Percentiles rank a stretch among this genome's conserved stretches.
Evolutionary conservation across 768 basidiomycete genomes (phyloP).

Genomic region (Multifurca ochricompacta): DNA sequence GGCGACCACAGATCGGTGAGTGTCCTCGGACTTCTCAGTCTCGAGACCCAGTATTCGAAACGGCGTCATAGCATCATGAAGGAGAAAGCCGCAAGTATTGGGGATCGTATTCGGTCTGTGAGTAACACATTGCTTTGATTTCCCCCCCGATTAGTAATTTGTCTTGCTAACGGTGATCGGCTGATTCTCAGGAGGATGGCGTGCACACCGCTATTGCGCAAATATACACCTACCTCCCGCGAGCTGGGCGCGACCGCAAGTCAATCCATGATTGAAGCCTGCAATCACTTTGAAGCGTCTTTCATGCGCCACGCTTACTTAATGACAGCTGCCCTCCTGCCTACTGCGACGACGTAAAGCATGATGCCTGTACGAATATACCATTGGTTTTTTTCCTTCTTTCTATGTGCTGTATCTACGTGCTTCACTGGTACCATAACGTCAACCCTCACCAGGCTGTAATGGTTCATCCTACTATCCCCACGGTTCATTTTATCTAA

Average conservation of each 20-base stretch:
- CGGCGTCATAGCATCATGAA: constrained; percentile 40
- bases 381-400: not conserved
- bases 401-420: not conserved
- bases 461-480: not conserved
- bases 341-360: not conserved
- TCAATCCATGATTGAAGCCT: constrained; percentile 4
- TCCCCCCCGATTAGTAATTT: not conserved
- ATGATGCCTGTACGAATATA: not conserved
- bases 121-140: constrained; percentile 9
- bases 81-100: constrained; percentile 46
- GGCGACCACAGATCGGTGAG: constrained; percentile 47
- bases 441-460: not conserved
- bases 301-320: too few species aligned
- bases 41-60: not conserved
- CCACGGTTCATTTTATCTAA: not conserved
- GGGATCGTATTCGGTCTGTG: constrained; percentile 38
- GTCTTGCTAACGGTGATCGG: not conserved
- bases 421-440: not conserved
- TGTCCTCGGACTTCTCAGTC: not conserved
- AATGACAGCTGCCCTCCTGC: not conserved
- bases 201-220: constrained; percentile 48
- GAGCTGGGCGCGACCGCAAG: constrained; percentile 28
- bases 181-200: constrained; percentile 42
- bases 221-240: constrained; percentile 46
- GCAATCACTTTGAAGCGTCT: not conserved